Conservation (phyloP, 148 eudicot species). For the Pharnaceum exiguum region DNA sequence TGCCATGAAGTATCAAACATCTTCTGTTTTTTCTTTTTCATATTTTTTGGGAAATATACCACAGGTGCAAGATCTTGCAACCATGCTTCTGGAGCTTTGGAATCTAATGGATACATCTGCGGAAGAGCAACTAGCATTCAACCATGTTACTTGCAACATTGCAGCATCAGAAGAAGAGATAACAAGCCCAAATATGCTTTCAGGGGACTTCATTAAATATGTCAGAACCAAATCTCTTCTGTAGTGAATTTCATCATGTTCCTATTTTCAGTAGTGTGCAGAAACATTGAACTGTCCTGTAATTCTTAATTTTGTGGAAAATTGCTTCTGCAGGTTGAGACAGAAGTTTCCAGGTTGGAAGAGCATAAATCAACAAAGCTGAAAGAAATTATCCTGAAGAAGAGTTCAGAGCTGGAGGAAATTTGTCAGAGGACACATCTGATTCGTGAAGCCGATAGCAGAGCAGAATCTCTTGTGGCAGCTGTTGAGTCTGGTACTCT, state of each 20-base stretch:
- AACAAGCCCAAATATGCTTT: conserved; percentile 62
- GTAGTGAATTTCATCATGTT: neutral
- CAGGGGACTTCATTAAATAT: conserved; percentile 54
- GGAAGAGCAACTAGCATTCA: conserved; percentile 75
- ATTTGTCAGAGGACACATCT: conserved; percentile 78
- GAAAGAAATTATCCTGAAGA: conserved; percentile 88
- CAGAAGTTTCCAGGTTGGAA: conserved; percentile 81
- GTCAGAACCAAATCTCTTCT: conserved; percentile 30
- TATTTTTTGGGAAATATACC: neutral
- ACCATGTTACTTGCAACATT: conserved; percentile 62
- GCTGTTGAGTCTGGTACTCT: conserved; percentile 75
- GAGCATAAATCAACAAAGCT: conserved; percentile 82
- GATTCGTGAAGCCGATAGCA: conserved; percentile 50
- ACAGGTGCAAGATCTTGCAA: conserved; percentile 78
- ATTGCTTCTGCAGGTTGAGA: conserved; percentile 54
- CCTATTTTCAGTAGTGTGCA: neutral
- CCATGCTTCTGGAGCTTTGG: conserved; percentile 69
- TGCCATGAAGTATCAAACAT: neutral
- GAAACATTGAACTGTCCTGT: neutral
- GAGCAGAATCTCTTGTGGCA: conserved; percentile 48
- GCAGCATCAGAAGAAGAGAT: conserved; percentile 79
- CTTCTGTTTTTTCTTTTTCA: neutral
- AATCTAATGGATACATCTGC: conserved; percentile 81
- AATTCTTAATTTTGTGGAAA: neutral
- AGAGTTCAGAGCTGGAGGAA: conserved; percentile 81